Evolutionary conservation across 2,329 filamentous ascomycete species (phyloP).

Genomic region (Botrytis pseudocinerea): DNA sequence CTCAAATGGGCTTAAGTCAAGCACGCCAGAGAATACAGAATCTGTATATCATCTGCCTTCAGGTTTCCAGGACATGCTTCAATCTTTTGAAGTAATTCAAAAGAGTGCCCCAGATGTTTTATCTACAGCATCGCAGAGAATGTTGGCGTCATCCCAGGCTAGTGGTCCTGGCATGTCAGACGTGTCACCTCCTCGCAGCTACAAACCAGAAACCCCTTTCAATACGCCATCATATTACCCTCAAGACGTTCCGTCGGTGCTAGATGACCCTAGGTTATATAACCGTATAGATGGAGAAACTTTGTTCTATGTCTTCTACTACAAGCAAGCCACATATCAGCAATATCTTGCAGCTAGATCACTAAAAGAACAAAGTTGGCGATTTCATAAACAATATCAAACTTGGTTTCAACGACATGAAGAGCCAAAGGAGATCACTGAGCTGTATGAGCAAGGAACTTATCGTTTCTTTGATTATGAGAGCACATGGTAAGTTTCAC

Average conservation of each 20-base stretch:
- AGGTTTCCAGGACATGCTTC: constrained; percentile 83
- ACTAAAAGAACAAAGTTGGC: constrained; percentile 97
- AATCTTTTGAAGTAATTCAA: constrained; percentile 80
- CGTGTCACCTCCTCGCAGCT: constrained; percentile 78
- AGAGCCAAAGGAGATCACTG: constrained; percentile 96
- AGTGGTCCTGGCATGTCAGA: constrained; percentile 73
- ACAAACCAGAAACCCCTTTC: constrained; percentile 79
- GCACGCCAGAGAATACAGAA: constrained; percentile 52
- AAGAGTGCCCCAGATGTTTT: constrained; percentile 40
- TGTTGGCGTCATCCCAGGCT: constrained; percentile 74
- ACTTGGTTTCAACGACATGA: constrained; percentile 99
- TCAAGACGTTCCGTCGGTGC: constrained; percentile 85
- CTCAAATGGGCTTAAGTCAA: constrained; percentile 52
- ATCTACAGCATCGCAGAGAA: constrained; percentile 67
- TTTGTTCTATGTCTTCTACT: constrained; percentile 98
- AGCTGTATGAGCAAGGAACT: constrained; percentile 97
- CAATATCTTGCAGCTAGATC: constrained; percentile 95
- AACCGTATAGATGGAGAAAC: constrained; percentile 90
- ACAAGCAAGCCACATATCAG: constrained; percentile 93
- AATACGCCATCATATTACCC: constrained; percentile 83
- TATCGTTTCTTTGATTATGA: constrained; percentile 99
- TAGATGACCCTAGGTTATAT: constrained; percentile 88
- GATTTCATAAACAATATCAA: constrained; percentile 99
- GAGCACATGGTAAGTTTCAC: constrained; percentile 76
- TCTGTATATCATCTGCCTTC: constrained; percentile 91